These are phyloP conservation scores for Massospora cicadina DNA, from an alignment of 371 early-diverging fungal genomes.

Conservation along the genomic window DNA sequence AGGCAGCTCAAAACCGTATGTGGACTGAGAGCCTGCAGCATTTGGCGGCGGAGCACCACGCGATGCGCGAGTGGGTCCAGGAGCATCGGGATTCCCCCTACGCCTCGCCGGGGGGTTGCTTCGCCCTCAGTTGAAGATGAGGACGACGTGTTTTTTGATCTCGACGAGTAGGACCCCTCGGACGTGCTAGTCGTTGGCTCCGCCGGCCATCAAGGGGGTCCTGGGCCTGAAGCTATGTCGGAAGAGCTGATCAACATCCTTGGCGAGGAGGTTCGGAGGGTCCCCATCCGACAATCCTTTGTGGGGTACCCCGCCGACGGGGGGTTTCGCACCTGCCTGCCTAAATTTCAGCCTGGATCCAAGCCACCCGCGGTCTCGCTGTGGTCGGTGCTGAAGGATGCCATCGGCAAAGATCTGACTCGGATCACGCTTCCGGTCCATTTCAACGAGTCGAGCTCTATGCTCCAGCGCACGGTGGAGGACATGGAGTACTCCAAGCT, in stretches of 20 bases:
- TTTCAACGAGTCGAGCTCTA: constrained; percentile 72
- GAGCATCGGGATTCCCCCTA: neutral
- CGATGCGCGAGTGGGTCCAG: constrained; percentile 16
- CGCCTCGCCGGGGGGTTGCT: neutral
- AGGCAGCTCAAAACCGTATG: constrained; percentile 23
- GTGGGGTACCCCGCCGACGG: constrained; percentile 19
- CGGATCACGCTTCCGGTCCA: constrained; percentile 67
- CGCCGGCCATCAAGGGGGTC: constrained; percentile 35
- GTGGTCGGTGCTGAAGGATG: constrained; percentile 58
- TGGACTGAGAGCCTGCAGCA: constrained; percentile 27
- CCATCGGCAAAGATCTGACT: constrained; percentile 68
- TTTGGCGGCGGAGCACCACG: constrained; percentile 23
- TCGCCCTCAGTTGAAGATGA: neutral
- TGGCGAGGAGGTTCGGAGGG: constrained; percentile 14
- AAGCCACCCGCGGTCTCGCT: constrained; percentile 28
- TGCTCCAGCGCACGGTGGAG: constrained; percentile 67
- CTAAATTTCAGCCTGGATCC: constrained; percentile 25
- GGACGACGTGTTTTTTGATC: constrained; percentile 43
- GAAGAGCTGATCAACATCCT: constrained; percentile 19
- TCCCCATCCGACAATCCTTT: constrained; percentile 14
- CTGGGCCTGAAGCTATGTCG: constrained; percentile 36
- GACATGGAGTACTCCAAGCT: constrained; percentile 64
- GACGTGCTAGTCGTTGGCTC: neutral
- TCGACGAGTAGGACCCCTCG: constrained; percentile 17
- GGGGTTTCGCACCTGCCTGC: constrained; percentile 20